Conservation (phyloP, 495 filamentous ascomycete genomes). For the Melanomma pulvis-pyrius region DNA sequence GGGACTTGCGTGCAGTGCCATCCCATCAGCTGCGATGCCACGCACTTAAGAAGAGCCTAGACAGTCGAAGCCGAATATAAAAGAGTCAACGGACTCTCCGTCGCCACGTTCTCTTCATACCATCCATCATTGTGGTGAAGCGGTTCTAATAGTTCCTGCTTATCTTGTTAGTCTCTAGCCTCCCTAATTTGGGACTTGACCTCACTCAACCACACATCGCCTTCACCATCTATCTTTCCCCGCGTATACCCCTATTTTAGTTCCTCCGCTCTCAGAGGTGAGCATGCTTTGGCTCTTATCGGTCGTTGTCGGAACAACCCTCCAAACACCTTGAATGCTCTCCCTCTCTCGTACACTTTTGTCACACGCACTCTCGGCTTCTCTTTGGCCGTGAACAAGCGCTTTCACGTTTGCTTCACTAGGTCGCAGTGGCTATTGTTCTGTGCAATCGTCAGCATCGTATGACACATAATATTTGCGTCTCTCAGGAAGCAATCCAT, state of each 20-base stretch:
- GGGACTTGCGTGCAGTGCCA: constrained; percentile 22
- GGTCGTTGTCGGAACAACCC: not conserved
- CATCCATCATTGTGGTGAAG: constrained; percentile 11
- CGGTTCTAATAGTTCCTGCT: not conserved
- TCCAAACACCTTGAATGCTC: not conserved
- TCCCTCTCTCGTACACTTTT: not conserved
- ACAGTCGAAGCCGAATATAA: constrained; percentile 20
- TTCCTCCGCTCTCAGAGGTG: constrained; percentile 7
- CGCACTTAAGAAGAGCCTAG: constrained; percentile 14
- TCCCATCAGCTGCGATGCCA: constrained; percentile 22
- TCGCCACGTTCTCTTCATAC: not conserved
- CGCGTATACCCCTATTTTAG: not conserved
- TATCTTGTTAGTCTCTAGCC: constrained; percentile 8
- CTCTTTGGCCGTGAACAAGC: not conserved
- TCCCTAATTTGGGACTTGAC: constrained; percentile 8
- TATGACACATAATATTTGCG: not conserved
- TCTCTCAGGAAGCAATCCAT: not conserved
- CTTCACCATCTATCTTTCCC: not conserved
- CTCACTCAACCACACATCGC: constrained; percentile 6
- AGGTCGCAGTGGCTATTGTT: not conserved
- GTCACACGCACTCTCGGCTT: not conserved
- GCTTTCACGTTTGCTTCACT: not conserved
- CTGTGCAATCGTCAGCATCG: not conserved
- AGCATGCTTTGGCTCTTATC: constrained; percentile 14
- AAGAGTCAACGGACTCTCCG: constrained; percentile 10